These are phyloP conservation scores for Neurospora africana DNA, from an alignment of 495 filamentous ascomycete genomes.

Conservation along the genomic window DNA sequence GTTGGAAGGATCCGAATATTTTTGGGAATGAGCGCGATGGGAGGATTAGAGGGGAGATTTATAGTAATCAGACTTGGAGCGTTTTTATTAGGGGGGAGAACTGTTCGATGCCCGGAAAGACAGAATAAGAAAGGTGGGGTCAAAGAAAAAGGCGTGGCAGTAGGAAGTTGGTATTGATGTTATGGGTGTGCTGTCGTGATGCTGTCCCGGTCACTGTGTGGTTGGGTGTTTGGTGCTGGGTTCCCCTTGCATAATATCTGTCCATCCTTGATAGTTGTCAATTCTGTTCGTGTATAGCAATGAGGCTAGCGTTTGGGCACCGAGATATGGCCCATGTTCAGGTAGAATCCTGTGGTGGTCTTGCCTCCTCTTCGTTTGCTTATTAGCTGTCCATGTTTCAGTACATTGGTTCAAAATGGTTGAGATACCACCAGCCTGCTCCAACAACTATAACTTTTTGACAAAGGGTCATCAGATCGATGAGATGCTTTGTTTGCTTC, in stretches of 20 bases:
- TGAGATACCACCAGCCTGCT: neutral
- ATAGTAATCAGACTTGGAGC: neutral
- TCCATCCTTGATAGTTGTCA: neutral
- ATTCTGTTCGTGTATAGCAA: neutral
- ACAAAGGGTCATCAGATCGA: neutral
- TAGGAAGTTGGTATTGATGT: neutral
- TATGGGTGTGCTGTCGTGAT: neutral
- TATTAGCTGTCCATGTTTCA: neutral
- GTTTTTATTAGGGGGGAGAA: neutral
- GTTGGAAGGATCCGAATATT: neutral
- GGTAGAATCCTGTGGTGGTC: neutral
- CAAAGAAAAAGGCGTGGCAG: neutral
- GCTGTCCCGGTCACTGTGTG: neutral
- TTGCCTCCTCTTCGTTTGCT: neutral
- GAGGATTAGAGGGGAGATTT: neutral
- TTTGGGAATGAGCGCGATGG: too few relatives aligned
- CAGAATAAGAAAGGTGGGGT: too few relatives aligned
- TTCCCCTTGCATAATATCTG: neutral
- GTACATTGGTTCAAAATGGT: neutral
- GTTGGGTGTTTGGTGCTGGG: neutral
- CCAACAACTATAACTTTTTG: neutral
- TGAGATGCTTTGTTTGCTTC: neutral
- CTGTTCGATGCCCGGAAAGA: neutral
- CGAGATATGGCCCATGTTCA: neutral
- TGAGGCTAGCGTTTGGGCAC: too few relatives aligned